These are phyloP conservation scores for Cercospora sojina DNA, from an alignment of 2,329 filamentous ascomycete genomes.

Conservation along the genomic window DNA sequence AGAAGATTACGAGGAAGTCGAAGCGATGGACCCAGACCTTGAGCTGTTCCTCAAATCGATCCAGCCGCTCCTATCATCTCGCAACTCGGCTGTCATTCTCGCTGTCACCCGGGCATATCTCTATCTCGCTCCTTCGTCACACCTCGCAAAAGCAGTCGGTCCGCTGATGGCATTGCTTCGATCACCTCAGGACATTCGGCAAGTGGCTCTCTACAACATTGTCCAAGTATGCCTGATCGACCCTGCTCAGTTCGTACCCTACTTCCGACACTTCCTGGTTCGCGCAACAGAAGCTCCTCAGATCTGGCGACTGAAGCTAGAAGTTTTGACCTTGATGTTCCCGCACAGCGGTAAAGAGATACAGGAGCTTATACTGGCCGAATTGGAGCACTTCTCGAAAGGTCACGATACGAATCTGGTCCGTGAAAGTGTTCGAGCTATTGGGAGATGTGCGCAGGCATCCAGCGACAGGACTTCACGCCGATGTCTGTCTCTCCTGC, in stretches of 20 bases:
- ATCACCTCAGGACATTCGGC: constrained; percentile 80
- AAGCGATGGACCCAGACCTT: constrained; percentile 75
- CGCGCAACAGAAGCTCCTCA: constrained; percentile 73
- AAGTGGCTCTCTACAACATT: constrained; percentile 89
- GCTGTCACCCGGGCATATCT: constrained; percentile 82
- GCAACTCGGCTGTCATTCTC: constrained; percentile 89
- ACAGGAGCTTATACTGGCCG: constrained; percentile 84
- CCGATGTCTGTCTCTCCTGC: constrained; percentile 76
- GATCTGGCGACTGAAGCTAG: constrained; percentile 89
- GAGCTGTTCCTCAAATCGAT: constrained; percentile 76
- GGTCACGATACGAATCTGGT: constrained; percentile 73
- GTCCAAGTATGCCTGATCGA: constrained; percentile 81
- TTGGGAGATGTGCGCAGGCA: constrained; percentile 85
- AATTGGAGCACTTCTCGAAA: constrained; percentile 89
- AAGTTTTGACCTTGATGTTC: constrained; percentile 87
- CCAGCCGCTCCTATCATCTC: constrained; percentile 81
- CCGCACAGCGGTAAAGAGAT: constrained; percentile 72
- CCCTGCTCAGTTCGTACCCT: constrained; percentile 80
- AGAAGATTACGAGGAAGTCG: constrained; percentile 56
- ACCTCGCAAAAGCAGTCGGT: constrained; percentile 73
- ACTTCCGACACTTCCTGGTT: constrained; percentile 86
- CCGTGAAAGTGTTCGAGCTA: constrained; percentile 84
- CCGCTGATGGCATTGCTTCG: constrained; percentile 83
- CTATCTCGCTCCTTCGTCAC: constrained; percentile 75
- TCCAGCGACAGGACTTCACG: constrained; percentile 66